Base-by-base conservation (phyloP, 345 rosid genomes). In the Rubroshorea leprosula region DNA sequence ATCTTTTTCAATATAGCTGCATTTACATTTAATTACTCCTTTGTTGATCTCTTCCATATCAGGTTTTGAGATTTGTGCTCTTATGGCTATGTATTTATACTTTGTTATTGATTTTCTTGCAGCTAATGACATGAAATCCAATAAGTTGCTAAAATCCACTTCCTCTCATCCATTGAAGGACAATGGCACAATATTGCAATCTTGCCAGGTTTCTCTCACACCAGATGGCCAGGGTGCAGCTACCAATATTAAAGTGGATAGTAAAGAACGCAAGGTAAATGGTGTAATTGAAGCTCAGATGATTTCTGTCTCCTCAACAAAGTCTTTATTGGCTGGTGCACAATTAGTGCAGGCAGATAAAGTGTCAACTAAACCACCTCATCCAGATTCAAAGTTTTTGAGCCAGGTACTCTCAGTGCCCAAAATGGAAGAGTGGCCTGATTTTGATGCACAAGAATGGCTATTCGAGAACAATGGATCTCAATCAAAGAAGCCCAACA, bases 341-440 rank as follows among this genome's bases (percentile, higher is more conserved):
- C 72, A 62, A 62, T 69, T 63, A 52, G 74, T 70, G 63, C 75
- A 71, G 51, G 67, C 51, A 14, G 64, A 57, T 24, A 84, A 75
- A 71, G 76, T 38, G 20, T 68, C 71, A 48, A 53, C 18, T 25
- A 82, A 74, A 65, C 85, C 75, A 35, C 93, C 85, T 25, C 96
- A 89, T 73, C 84, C 89, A 0, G 94, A 89, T 70, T 64, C 61
- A 14, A 84, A 89, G 68, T 76, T 76, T 71, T 74, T 84, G 51
- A 68, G 66, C 72, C 67, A 70, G 72, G 61, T 89, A 51, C 74
- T 89, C 25, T 50, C 68, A 38, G 69, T 89, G 58, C 89, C 96
- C 23, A 67, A 70, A 55, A 68, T 72, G 72, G 84, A 89, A 63
- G 85, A 76, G 25, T 41, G 61, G 68, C 53, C 64, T n/a, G 77